Base-by-base conservation (phyloP, 2,329 filamentous ascomycete species). In the Cadophora sp. region DNA sequence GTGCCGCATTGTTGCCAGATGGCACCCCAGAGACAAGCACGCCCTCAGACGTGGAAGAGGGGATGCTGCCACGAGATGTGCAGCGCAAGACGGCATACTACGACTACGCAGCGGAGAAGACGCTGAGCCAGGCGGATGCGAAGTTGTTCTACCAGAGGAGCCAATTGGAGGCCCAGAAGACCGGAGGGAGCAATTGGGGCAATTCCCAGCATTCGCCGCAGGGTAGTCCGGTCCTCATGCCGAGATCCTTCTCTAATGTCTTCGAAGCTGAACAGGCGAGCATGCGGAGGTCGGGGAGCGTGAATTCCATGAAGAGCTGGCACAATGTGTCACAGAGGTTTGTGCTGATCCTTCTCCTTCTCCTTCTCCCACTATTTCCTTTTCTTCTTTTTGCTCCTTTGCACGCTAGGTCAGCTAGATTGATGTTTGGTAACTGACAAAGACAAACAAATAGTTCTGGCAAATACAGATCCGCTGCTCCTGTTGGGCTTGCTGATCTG, bases 61-160 rank as follows among this genome's bases (percentile, higher is more conserved):
- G 87, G 64, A 87, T 90, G 83, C 81, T 90, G 11, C 81, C 82
- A 24, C 82, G 88, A 68, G 88, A 90, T 75, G 77, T 87, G 62
- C 87, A 87, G 41, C 84, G 84, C 68, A 90, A 90, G 77, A 97
- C 94, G 9, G 92, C 94, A 22, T 96, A 94, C 77, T 97, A 97
- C 81, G 94, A 97, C 79, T 93, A 95, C 75, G 91, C 95, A 62
- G 92, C 93, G 62, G 96, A 99, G 80, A 96, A 96, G 75, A 92
- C 95, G 76, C 91, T 97, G 89, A 96, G 91, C 76, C 94, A 97
- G 79, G 90, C 92, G 30, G 96, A 99, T 78, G 93, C 95, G 67
- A 98, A 97, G 80, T 86, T 97, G 70, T 97, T 98, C 81, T 99
- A 97, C 79, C 95, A 97, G 81, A 87, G 92, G 72, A 94, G 93